These are phyloP conservation scores for Oldenlandia corymbosa DNA, from an alignment of 257 asterid species.

Conservation along the genomic window DNA sequence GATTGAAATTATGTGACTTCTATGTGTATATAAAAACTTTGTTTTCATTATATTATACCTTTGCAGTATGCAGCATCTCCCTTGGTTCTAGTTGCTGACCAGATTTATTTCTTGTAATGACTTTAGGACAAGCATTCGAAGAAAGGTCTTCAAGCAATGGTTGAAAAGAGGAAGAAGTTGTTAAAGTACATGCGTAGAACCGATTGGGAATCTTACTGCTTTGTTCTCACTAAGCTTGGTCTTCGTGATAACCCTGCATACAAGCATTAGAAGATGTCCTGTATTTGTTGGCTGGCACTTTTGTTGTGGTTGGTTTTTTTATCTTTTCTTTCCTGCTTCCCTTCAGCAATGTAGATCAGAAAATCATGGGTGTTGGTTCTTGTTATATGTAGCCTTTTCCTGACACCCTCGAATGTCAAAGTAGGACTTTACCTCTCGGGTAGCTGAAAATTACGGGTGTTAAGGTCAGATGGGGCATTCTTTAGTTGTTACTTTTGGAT, in stretches of 20 bases:
- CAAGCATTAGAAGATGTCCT: constrained; percentile 34
- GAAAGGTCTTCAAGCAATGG: constrained; percentile 69
- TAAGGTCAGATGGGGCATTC: background rate
- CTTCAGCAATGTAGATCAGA: background rate
- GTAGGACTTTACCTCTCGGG: no score
- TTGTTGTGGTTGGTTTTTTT: background rate
- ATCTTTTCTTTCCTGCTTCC: background rate
- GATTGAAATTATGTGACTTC: background rate
- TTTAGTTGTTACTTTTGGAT: background rate
- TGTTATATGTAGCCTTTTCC: background rate
- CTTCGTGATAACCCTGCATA: constrained; percentile 63
- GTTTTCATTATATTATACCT: background rate
- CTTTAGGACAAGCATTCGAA: constrained; percentile 83
- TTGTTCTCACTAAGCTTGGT: constrained; percentile 69
- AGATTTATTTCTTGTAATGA: constrained; percentile 8
- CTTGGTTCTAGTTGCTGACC: constrained; percentile 2
- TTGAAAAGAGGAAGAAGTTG: constrained; percentile 66
- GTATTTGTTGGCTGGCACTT: background rate
- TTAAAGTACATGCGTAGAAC: constrained; percentile 70
- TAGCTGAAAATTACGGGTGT: no score
- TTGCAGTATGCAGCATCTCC: background rate
- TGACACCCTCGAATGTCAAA: background rate
- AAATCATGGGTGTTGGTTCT: background rate
- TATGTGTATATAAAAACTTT: background rate
- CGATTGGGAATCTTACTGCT: constrained; percentile 76